Evolutionary conservation across 1,284 basidiomycete species (phyloP), one percentile per base, ranked within the genome.

Genomic region (Ceratobasidium sp.): DNA sequence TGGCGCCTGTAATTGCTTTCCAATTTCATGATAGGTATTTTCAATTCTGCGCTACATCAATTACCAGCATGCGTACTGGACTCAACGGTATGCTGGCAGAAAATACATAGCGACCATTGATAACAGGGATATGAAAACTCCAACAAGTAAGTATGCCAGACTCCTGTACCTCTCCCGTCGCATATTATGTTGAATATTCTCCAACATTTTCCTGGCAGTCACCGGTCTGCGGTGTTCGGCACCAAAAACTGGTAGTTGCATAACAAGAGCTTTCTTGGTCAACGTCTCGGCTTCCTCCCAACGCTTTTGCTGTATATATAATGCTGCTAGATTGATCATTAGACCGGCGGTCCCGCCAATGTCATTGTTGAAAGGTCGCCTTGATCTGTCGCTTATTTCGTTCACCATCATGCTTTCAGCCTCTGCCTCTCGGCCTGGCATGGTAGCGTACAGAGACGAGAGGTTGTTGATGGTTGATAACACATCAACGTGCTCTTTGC

Each of bases 231-330:
- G 20, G 43, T 49, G 42, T 17, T 22, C 29, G 5, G 27, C 8
- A 3, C 57, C 31, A 34, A 60, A 29, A 29, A 32, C 13, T 31
- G 10, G 1, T 13, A 6, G 22, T 15, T 60, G 43, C 10, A 42
- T 15, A 25, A 17, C 20, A 3, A 49, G 5, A 60, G 20, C 57
- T 22, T 64, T 32, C 22, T 32, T 27, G n/a, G 31, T 20, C 13
- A 60, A 13, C 34, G 40, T 2, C 49, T 53, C 50, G 1, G 62
- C 62, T 12, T 65, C 49, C 35, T 53, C 35, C 49, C 47, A 52
- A 5, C 49, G 62, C 38, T 43, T 65, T 25, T 65, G 62, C 12
- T 53, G 34, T 15, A 34, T 49, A 17, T 65, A 49, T 5, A 65
- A 42, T 17, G 34, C 49, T 7, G 62, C 47, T 25, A 65, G 35